Evolutionary conservation across 2,329 filamentous ascomycete species (phyloP), one percentile per base, ranked within the genome.

Genomic region (Epichloe uncinata): DNA sequence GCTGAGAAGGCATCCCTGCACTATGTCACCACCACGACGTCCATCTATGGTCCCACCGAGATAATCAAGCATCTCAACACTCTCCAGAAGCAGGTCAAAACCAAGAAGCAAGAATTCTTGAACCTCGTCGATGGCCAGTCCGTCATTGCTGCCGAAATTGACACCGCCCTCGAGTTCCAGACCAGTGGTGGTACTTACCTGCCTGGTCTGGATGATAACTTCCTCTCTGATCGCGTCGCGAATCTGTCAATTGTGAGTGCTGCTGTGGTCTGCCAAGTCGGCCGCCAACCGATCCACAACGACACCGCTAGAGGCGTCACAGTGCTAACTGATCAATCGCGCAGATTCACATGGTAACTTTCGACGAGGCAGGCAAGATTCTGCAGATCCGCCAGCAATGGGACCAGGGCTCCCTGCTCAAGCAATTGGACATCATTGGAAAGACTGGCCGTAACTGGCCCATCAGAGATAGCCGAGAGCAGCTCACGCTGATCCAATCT

Each of bases 391-490:
- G 91, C 58, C 80, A 91, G 58, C 87, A 85, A 65, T 98, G 93
- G 93, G 93, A 98, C 65, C 93, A 98, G 68, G 90, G 83, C 53
- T 85, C 88, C 49, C 78, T 98, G 40, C 78, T 98, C 57, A 97
- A 93, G 71, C 85, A 95, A 66, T 78, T 96, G 55, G 90, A 96
- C 54, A 82, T 96, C 50, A 97, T 98, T 66, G 91, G 93, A 60
- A 84, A 83, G 63, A 84, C 85, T 49, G 87, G 87, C 50, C 86
- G 85, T 65, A 95, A 93, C 69, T 98, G 93, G 93, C 93, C 93
- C 49, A 94, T 98, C 63, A 81, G 82, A 58, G 89, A 95, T 63
- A 85, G 84, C 63, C 80, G 80, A 60, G 89, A 95, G 49, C 90
- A 97, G 70, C 75, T 84, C 58, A 82, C 81, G 60, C 71, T 95